Evolutionary conservation across 2,329 filamentous ascomycete species (phyloP).

Genomic region (Paracorniculantispora psalliotae): DNA sequence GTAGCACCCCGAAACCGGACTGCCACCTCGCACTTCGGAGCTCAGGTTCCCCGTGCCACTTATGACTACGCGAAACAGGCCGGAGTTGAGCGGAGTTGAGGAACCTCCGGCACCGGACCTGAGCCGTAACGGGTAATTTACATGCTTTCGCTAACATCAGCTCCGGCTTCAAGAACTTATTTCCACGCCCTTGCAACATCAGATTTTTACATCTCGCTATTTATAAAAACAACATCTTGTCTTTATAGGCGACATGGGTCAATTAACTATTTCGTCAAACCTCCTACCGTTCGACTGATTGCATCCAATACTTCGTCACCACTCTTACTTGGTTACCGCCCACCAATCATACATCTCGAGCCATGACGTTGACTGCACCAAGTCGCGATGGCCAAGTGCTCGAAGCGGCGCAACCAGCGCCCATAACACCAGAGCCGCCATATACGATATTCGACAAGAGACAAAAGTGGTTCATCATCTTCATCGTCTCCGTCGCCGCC

Average conservation of each 20-base stretch:
- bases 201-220: not conserved
- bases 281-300: no score
- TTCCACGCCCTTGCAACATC: not conserved
- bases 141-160: no score
- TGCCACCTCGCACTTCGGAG: not conserved
- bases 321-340: not conserved
- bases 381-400: not conserved
- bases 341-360: not conserved
- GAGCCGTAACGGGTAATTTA: no score
- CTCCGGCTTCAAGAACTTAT: constrained; percentile 6
- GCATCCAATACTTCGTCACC: no score
- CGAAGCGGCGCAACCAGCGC: not conserved
- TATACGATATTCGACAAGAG: constrained; percentile 47
- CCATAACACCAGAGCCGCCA: constrained; percentile 24
- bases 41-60: no score
- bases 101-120: not conserved
- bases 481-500: constrained; percentile 43
- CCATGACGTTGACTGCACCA: not conserved
- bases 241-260: not conserved
- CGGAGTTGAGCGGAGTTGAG: constrained; percentile 12
- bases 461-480: constrained; percentile 44
- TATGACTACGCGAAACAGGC: not conserved
- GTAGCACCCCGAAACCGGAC: no score
- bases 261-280: not conserved
- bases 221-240: not conserved